These are phyloP conservation scores for Tetratostichococcus sp. DNA, from an alignment of 139 green algal species.

Conservation along the genomic window DNA sequence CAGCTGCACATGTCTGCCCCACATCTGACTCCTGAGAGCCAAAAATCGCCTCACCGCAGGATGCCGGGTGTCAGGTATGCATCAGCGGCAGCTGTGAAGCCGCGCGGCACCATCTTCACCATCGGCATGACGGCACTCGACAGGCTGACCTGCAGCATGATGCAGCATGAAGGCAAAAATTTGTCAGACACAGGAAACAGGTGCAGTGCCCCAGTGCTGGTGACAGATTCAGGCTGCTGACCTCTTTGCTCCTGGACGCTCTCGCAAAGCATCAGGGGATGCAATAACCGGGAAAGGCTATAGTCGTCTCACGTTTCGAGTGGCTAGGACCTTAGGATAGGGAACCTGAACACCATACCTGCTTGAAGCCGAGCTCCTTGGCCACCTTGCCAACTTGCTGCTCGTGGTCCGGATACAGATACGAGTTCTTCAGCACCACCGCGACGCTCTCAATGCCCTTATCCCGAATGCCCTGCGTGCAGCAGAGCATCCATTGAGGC, in stretches of 20 bases:
- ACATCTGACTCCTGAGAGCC: no score
- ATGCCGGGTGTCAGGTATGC: conserved; percentile 95
- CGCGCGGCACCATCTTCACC: conserved; percentile 95
- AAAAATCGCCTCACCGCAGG: conserved; percentile 63
- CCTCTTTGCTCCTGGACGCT: no score
- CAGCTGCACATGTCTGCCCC: no score
- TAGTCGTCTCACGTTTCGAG: no score
- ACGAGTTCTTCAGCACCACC: conserved; percentile 91
- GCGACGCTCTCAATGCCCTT: conserved; percentile 79
- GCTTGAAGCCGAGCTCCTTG: conserved; percentile 67
- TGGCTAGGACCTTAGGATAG: no score
- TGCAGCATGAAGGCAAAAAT: no score
- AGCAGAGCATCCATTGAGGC: not conserved
- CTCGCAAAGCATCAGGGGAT: no score
- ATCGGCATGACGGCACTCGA: conserved; percentile 87
- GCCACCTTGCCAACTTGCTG: conserved; percentile 63
- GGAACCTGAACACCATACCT: conserved; percentile 54
- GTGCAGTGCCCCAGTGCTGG: no score
- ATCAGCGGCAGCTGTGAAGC: conserved; percentile 92
- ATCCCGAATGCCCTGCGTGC: conserved; percentile 46
- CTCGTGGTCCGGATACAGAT: conserved; percentile 89
- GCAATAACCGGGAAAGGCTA: no score
- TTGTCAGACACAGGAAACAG: no score
- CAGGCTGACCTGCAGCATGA: conserved; percentile 68
- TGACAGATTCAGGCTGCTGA: no score